Evolutionary conservation across 352 stramenopile species (phyloP).

Genomic region (Phytophthora podocarpi): DNA sequence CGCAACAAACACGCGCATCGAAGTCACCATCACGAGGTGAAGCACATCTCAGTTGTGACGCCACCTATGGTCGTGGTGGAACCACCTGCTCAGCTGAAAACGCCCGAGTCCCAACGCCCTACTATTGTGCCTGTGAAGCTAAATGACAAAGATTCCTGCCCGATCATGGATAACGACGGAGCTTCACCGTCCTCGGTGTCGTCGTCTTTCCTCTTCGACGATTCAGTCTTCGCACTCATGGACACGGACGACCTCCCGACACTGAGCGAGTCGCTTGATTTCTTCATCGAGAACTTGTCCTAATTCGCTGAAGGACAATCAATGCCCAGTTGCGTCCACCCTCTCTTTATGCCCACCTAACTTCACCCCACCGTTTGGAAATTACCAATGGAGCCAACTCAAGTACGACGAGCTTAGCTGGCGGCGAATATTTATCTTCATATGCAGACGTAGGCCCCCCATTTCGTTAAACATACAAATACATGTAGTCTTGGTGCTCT

Average conservation of each 20-base stretch:
- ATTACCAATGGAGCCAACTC: neutral
- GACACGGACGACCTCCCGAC: slow-evolving; percentile 45
- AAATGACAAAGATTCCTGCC: slow-evolving; percentile 8
- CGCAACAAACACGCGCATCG: slow-evolving; percentile 31
- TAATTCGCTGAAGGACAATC: slow-evolving; percentile 1
- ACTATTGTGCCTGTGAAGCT: slow-evolving; percentile 25
- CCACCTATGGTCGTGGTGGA: neutral
- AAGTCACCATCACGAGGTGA: slow-evolving; percentile 9
- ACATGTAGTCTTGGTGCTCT: no score
- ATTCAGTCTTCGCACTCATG: slow-evolving; percentile 19
- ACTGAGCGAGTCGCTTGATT: slow-evolving; percentile 63
- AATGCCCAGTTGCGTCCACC: neutral
- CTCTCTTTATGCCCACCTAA: neutral
- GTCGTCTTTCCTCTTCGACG: slow-evolving; percentile 33
- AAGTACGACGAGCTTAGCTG: neutral
- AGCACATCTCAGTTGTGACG: neutral
- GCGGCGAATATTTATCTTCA: no score
- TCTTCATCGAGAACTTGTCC: slow-evolving; percentile 56
- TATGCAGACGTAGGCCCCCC: no score
- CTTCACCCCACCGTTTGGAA: no score
- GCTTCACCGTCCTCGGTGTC: slow-evolving; percentile 42
- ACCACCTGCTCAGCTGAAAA: neutral
- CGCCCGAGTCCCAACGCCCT: slow-evolving; percentile 23
- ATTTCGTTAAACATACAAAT: no score
- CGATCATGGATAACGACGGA: slow-evolving; percentile 20